Percentiles rank a stretch among this genome's conserved stretches.
phyloP scores from a whole-genome alignment of 164 flowering plant genomes.

The Nymphaea thermarum region DNA sequence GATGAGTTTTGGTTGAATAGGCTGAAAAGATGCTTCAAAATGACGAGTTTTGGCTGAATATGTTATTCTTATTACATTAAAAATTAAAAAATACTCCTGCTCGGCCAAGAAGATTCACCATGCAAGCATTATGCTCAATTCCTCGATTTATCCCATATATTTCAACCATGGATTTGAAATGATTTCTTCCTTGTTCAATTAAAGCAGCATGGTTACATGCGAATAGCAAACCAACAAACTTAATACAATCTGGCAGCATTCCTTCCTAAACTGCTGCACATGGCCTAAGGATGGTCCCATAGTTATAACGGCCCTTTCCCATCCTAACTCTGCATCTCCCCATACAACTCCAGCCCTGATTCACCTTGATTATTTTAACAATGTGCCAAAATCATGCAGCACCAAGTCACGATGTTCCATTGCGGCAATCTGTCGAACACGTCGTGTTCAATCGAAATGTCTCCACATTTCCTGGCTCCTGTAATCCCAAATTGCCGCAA shows the following conservation, averaged over 20 bases:
- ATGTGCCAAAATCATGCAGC: conserved; percentile 64
- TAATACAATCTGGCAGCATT: conserved; percentile 53
- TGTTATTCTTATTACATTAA: too few relatives aligned
- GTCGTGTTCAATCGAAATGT: conserved; percentile 23
- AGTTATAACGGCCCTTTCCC: conserved; percentile 44
- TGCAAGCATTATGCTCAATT: conserved; percentile 64
- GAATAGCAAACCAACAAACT: conserved; percentile 66
- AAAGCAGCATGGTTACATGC: conserved; percentile 82
- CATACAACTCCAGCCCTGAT: conserved; percentile 41
- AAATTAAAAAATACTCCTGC: conserved; percentile 36
- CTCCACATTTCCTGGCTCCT: conserved; percentile 60
- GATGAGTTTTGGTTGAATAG: too few relatives aligned
- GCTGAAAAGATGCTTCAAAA: too few relatives aligned
- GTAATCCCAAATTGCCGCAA: conserved; percentile 63
- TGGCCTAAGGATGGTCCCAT: conserved; percentile 78
- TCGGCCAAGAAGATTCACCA: conserved; percentile 83
- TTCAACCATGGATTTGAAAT: conserved; percentile 41
- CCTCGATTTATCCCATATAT: conserved; percentile 45
- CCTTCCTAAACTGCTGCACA: conserved; percentile 67
- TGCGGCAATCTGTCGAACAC: conserved; percentile 50
- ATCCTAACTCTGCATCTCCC: conserved; percentile 37
- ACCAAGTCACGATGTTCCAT: conserved; percentile 66
- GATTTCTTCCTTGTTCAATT: conserved; percentile 49
- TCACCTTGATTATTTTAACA: conserved; percentile 52
- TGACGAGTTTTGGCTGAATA: too few relatives aligned